Evolutionary conservation across 2,329 filamentous ascomycete species (phyloP).

Genomic region (Pseudogymnoascus sp.): DNA sequence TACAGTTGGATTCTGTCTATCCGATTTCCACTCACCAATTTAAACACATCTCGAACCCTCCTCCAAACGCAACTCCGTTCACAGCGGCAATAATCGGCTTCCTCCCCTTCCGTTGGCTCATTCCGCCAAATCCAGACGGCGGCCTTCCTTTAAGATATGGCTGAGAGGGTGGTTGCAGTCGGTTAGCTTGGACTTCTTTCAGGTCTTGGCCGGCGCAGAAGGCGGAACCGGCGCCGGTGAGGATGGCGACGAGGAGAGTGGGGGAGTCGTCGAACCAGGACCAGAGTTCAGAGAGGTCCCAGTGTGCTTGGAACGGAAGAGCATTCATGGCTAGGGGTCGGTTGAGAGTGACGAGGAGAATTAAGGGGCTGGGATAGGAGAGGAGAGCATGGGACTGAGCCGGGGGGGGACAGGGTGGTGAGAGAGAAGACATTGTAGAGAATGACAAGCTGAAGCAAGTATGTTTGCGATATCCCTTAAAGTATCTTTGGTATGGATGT

Average conservation of each 20-base stretch:
- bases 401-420: conserved; percentile 15
- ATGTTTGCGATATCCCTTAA: not conserved
- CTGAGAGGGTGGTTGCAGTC: conserved; percentile 18
- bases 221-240: conserved; percentile 46
- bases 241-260: conserved; percentile 39
- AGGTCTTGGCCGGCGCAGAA: conserved; percentile 51
- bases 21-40: conserved; percentile 38
- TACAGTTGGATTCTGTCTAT: not conserved
- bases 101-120: conserved; percentile 50
- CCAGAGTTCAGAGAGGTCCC: conserved; percentile 42
- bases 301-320: conserved; percentile 37
- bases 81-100: conserved; percentile 55
- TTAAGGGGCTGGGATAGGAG: conserved; percentile 38
- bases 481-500: not conserved
- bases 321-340: conserved; percentile 43
- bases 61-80: conserved; percentile 50
- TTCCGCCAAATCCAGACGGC: conserved; percentile 44
- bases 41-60: conserved; percentile 49
- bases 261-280: conserved; percentile 48
- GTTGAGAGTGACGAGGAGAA: conserved; percentile 47
- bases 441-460: not conserved
- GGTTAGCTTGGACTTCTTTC: conserved; percentile 26
- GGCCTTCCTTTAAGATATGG: conserved; percentile 33
- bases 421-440: not conserved
- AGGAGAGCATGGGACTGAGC: conserved; percentile 26